A percentile compares a stretch with the other conserved stretches of the same genome.
Evolutionary conservation across 192 early-diverging fungal species (phyloP).

Genomic region (Coemansia sp.): DNA sequence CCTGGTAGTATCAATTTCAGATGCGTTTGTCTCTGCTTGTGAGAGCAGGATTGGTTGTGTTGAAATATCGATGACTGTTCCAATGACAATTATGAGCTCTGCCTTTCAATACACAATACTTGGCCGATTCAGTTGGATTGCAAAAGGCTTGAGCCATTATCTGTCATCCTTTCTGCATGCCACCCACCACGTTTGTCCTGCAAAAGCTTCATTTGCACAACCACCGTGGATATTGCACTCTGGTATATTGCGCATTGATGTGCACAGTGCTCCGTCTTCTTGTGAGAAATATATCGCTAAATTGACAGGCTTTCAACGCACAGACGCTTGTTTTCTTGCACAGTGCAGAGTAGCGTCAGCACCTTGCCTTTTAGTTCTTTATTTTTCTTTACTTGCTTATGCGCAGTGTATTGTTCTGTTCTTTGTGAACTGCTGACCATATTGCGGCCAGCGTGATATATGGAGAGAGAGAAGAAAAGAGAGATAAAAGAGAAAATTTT

Average conservation of each 20-base stretch:
- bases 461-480: neutral
- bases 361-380: neutral
- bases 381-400: neutral
- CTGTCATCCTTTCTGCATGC: neutral
- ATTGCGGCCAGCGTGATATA: neutral
- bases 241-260: too few species aligned
- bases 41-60: neutral
- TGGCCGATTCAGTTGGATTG: neutral
- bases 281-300: neutral
- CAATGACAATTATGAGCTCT: neutral
- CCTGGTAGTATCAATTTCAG: neutral
- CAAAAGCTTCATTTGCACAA: neutral
- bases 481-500: too few species aligned
- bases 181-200: neutral
- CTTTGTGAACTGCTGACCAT: neutral
- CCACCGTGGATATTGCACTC: too few species aligned
- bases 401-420: neutral
- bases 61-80: neutral
- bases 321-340: neutral
- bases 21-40: neutral
- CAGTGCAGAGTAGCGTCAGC: neutral
- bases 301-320: neutral
- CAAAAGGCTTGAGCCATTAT: constrained; percentile 2
- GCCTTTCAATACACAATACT: neutral
- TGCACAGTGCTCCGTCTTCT: neutral